Base-by-base conservation (phyloP, 2,329 filamentous ascomycete genomes). In the Sporothrix inflata region DNA sequence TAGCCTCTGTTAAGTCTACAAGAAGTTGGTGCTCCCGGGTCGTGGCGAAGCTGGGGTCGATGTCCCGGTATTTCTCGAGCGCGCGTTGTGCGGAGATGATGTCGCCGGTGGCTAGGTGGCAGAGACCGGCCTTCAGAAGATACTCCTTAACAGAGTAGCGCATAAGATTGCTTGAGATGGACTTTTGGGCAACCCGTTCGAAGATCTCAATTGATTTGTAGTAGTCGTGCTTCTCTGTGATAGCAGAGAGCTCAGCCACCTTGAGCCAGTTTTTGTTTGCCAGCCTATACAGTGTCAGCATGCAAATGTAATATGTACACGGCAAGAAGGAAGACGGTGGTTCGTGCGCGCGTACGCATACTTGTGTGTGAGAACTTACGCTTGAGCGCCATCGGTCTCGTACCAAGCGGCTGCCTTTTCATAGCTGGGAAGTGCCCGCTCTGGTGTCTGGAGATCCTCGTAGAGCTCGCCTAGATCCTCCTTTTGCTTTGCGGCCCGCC, bases 231-330 rank as follows among this genome's bases (percentile, higher is more conserved):
- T 67, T 67, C 12, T 19, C 89, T 72, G 94, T 91, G 16, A 97
- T 83, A 14, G 93, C 96, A 7, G 93, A 87, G 61, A 98, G 86
- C 78, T 98, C 96, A 65, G 94, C 95, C 11, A 94, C 92, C 84
- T 98, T 98, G 76, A 98, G 89, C 85, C 89, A 97, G 73, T 96
- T 89, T 83, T 98, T 98, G 85, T 97, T 98, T 75, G 94, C 94
- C 42, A 97, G 87, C 47, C 92, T 94, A 34, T 34, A 34, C 30
- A 34, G 30, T 6, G 30, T 34, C 30, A 27, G 61, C 3, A 24
- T 51, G 69, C 34, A 24, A 38, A 1, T 34, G 5, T 38, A 38
- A 1, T 19, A 19, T 5, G 21, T 2, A n/a, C n/a, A 40, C 42
- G 12, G 51, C n/a, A 61, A 42, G 27, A 21, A 55, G 21, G 14